Base-by-base conservation (phyloP, 306 rosid species). In the Quillaja saponaria region DNA sequence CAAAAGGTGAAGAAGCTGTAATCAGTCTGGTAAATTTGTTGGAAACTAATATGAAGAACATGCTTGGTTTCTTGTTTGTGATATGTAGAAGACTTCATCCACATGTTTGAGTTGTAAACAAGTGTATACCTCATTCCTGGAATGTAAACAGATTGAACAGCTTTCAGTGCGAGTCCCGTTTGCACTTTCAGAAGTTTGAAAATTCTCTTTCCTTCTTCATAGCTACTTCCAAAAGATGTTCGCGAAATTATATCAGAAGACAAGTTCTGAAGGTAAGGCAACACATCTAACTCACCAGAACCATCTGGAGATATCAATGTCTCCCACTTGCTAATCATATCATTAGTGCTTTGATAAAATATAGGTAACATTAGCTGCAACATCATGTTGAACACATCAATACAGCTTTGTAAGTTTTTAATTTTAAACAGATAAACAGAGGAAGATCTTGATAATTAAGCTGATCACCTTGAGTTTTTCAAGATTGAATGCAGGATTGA, bases 301-400 rank as follows among this genome's bases (percentile, higher is more conserved):
- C 74, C 56, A 2, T 62, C 37, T 4, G 21, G 5, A 6, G 60
- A 17, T n/a, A 49, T 34, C 47, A 50, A 11, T 2, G 8, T 47
- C 56, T 76, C 81, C 85, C 85, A 72, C 20, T 58, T 48, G 25
- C 15, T 33, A 10, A 71, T 21, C 81, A 80, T 71, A 17, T 65
- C 75, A 0, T 18, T 8, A 33, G 80, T 54, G 11, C 82, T 59
- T 7, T 37, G 9, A 10, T 40, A 5, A 55, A 80, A 68, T 33
- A 66, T 67, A 0, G 74, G 64, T 18, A 67, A 18, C 69, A 67
- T 62, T 4, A 37, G 40, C 40, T 37, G 40, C 40, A n/a, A n/a
- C n/a, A n/a, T n/a, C n/a, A n/a, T n/a, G n/a, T n/a, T n/a, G n/a
- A n/a, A n/a, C n/a, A n/a, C n/a, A n/a, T n/a, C n/a, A n/a, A n/a